Base-by-base conservation (phyloP, 352 stramenopile species). In the Saprolegnia parasitica region DNA sequence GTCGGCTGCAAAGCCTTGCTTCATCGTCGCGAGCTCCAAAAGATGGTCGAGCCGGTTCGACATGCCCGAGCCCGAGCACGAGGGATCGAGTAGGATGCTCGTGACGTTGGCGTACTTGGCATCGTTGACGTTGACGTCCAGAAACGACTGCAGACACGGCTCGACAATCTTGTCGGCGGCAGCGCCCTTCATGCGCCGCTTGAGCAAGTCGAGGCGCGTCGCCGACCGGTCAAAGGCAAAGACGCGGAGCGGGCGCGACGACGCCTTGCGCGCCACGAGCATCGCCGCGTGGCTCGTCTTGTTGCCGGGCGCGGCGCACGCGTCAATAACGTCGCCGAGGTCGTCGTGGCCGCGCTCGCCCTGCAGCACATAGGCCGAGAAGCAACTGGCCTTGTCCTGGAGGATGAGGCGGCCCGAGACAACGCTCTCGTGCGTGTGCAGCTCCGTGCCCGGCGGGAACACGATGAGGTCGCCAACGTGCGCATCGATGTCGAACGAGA, bases 321-420 rank as follows among this genome's bases (percentile, higher is more conserved):
- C 97, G 79, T 99, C 97, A 47, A 98, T 95, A 2, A 98, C 85
- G 71, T 97, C 88, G 18, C 86, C 87, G 42, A 91, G 78, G 49
- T 78, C 76, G 24, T 76, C 73, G 2, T 56, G n/a, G 0, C 60
- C 72, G 64, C 83, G 79, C 76, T 95, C 78, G 64, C 82, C 82
- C 49, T 96, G 83, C 54, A 99, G 79, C 56, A 96, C 96, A 56
- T 98, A 89, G 11, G 96, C 96, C 1, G 96, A 93, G 77, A 99
- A 99, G 77, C 97, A 99, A 80, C 88, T 98, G 57, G 89, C 95
- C 71, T 99, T 99, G 77, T 99, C 97, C 80, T 99, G 96, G 45
- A 98, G 76, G 32, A 98, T 81, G 8, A 99, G 73, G 52, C 95
- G 91, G 18, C 95, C 91, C 23, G 64, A 78, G 37, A 78, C 83